A percentile compares a stretch with the other conserved stretches of the same genome.
phyloP scores from a whole-genome alignment of 768 basidiomycete genomes.

The Neoboletus brunneissimus region DNA sequence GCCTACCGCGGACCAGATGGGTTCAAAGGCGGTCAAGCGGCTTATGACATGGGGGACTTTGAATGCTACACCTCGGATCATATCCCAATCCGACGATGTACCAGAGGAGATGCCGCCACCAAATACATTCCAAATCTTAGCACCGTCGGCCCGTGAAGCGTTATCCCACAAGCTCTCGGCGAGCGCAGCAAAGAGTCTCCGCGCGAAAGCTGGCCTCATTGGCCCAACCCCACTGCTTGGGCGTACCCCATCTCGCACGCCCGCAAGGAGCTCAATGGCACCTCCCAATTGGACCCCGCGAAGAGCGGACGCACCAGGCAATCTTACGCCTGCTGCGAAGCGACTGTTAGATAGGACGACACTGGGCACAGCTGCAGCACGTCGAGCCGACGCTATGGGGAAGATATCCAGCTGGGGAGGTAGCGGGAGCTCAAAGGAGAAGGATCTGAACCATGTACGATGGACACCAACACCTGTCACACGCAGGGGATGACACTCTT shows the following conservation, averaged over 20 bases:
- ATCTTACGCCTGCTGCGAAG: conserved; percentile 83
- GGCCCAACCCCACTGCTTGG: conserved; percentile 29
- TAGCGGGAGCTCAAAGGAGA: conserved; percentile 44
- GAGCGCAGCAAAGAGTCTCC: conserved; percentile 77
- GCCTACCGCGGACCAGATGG: conserved; percentile 78
- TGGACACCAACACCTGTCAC: conserved; percentile 77
- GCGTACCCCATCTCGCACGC: conserved; percentile 37
- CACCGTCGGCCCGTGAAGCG: conserved; percentile 74
- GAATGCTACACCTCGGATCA: conserved; percentile 85
- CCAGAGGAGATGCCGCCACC: conserved; percentile 41
- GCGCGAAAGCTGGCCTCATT: conserved; percentile 67
- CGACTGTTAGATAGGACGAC: conserved; percentile 72
- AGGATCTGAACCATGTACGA: conserved; percentile 61
- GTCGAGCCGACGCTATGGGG: conserved; percentile 69
- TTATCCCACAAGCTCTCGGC: conserved; percentile 80
- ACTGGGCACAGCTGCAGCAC: conserved; percentile 56
- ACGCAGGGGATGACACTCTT: conserved; percentile 30
- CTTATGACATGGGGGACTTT: conserved; percentile 98
- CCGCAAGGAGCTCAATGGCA: conserved; percentile 52
- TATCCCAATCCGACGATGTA: conserved; percentile 61
- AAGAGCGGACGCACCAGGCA: conserved; percentile 66
- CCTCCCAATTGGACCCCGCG: conserved; percentile 81
- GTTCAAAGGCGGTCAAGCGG: conserved; percentile 80
- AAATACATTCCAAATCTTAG: conserved; percentile 73
- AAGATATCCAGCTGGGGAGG: conserved; percentile 56